These are phyloP conservation scores for Bruguiera sexangula DNA, from an alignment of 345 rosid genomes.

Conservation along the genomic window DNA sequence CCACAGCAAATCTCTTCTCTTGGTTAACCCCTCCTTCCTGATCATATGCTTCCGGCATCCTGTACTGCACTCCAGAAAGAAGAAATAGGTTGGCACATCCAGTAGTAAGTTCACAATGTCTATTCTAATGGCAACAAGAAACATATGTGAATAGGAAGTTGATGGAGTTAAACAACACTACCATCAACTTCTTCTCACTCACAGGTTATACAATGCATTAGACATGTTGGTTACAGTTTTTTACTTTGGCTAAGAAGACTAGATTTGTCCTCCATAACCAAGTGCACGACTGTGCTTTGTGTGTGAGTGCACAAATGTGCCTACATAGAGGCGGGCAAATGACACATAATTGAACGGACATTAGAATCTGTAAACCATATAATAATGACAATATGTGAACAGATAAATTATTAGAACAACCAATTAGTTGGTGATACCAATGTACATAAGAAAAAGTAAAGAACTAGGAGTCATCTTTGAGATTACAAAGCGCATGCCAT, in stretches of 20 bases:
- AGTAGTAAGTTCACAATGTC: constrained; percentile 1
- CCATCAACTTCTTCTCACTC: too few relatives aligned
- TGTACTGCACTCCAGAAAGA: constrained; percentile 53
- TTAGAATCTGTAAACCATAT: not conserved
- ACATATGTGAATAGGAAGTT: not conserved
- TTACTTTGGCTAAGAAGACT: too few relatives aligned
- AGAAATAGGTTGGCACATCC: constrained; percentile 7
- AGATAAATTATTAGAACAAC: too few relatives aligned
- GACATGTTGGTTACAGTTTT: too few relatives aligned
- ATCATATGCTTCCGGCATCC: constrained; percentile 98
- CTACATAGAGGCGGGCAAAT: too few relatives aligned
- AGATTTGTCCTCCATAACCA: too few relatives aligned
- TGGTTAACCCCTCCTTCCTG: constrained; percentile 75
- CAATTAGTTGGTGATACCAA: too few relatives aligned
- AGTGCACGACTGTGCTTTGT: too few relatives aligned
- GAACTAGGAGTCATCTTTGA: not conserved
- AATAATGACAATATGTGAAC: not conserved
- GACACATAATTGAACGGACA: too few relatives aligned
- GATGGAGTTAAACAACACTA: not conserved
- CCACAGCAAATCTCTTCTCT: constrained; percentile 93
- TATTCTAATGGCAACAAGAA: constrained; percentile 4
- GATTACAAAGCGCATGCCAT: not conserved
- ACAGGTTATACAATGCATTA: too few relatives aligned
- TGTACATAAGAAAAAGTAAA: not conserved
- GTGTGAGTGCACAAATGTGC: too few relatives aligned